Evolutionary conservation across 2,329 filamentous ascomycete species (phyloP).

Genomic region (Fusarium veterinarium): DNA sequence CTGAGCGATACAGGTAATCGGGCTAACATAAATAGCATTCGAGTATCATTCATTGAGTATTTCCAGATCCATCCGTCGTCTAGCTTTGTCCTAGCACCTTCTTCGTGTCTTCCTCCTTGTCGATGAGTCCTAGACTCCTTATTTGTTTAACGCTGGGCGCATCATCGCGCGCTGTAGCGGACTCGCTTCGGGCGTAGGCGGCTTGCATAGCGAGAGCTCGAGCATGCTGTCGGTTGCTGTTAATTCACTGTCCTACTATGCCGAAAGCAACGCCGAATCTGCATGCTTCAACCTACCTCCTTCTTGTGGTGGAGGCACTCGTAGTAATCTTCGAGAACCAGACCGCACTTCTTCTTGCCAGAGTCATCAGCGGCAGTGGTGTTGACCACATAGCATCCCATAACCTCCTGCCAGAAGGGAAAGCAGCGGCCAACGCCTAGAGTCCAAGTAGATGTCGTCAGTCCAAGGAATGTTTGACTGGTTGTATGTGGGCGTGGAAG

Average conservation of each 20-base stretch:
- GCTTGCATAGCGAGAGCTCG: constrained; percentile 82
- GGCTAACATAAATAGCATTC: constrained; percentile 7
- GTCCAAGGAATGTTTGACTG: constrained; percentile 13
- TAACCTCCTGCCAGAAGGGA: constrained; percentile 99
- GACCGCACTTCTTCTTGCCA: constrained; percentile 88
- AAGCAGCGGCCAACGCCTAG: constrained; percentile 84
- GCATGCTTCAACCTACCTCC: constrained; percentile 74
- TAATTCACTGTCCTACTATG: constrained; percentile 8
- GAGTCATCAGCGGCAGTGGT: constrained; percentile 80
- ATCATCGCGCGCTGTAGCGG: constrained; percentile 80
- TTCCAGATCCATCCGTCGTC: constrained; percentile 7
- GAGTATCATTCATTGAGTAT: constrained; percentile 16
- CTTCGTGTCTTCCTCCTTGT: constrained; percentile 84
- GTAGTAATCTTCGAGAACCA: constrained; percentile 94
- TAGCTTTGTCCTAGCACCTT: constrained; percentile 60
- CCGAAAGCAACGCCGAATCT: not conserved
- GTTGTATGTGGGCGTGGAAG: not conserved
- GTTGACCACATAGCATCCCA: constrained; percentile 98
- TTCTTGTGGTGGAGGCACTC: constrained; percentile 99
- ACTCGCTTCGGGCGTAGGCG: constrained; percentile 85
- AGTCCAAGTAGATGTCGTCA: constrained; percentile 38
- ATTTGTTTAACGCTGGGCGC: constrained; percentile 87
- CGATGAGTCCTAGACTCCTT: constrained; percentile 84
- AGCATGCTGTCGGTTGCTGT: constrained; percentile 69
- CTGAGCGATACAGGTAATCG: constrained; percentile 9